Conservation (phyloP, 345 rosid species). For the Nasturtium officinale region DNA sequence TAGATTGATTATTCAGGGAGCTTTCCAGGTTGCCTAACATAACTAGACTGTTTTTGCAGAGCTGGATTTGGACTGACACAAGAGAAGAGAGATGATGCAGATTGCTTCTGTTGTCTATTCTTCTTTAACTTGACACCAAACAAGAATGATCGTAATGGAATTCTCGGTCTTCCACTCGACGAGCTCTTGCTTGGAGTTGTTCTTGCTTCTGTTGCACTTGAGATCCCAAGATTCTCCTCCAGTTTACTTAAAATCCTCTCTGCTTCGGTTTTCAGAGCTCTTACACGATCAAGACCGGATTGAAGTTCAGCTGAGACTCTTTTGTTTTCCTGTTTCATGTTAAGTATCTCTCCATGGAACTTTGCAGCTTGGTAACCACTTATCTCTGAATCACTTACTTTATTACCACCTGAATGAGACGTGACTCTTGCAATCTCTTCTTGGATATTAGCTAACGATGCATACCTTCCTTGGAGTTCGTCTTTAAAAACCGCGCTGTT, state of each 20-base stretch:
- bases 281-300: constrained; percentile 60
- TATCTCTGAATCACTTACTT: constrained; percentile 49
- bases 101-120: constrained; percentile 51
- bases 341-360: constrained; percentile 80
- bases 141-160: constrained; percentile 81
- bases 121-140: constrained; percentile 86
- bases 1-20: constrained; percentile 29
- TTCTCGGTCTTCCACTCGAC: constrained; percentile 46
- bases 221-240: constrained; percentile 58
- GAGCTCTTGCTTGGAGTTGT: constrained; percentile 33
- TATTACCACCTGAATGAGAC: constrained; percentile 30
- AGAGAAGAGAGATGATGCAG: constrained; percentile 53
- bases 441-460: constrained; percentile 63
- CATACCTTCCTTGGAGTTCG: constrained; percentile 61
- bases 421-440: constrained; percentile 62
- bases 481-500: constrained; percentile 67
- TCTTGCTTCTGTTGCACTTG: constrained; percentile 41
- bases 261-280: constrained; percentile 49
- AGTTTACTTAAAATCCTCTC: constrained; percentile 54
- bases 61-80: constrained; percentile 63
- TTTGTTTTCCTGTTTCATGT: constrained; percentile 87
- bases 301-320: constrained; percentile 65
- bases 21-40: constrained; percentile 26
- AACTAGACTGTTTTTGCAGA: constrained; percentile 54
- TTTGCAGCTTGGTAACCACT: constrained; percentile 70